Evolutionary conservation across 2,329 filamentous ascomycete genomes (phyloP), one percentile per base, ranked within the genome.

Genomic region (Trichoderma arundinaceum): DNA sequence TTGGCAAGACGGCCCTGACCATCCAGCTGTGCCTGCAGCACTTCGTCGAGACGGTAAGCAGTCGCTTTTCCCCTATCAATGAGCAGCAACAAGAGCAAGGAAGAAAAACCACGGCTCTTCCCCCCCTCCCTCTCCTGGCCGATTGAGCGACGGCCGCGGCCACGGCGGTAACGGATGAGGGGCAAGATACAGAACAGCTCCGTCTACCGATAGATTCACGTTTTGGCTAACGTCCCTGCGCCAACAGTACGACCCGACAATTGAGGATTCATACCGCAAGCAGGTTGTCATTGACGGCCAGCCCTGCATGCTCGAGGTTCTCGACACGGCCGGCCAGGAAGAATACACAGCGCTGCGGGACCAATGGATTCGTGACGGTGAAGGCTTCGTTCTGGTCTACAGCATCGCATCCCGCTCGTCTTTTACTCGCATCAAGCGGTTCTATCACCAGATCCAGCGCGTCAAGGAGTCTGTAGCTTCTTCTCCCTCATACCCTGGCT

Each of bases 21-120:
- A 97, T 97, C 76, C 93, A 99, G 88, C 85, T 99, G 74, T 98
- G 95, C 79, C 82, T 98, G 75, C 96, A 98, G 80, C 95, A 99
- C 80, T 99, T 99, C 78, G 94, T 98, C 74, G 94, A 98, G 82
- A 97, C 93, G 68, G 87, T 89, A 81, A 80, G 86, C 48, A 52
- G 41, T 33, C 58, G 15, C 35, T 38, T 35, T 43, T 41, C 7
- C 8, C 12, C 13, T 15, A 43, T 39, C 9, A 28, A 28, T 28
- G 22, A 28, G 22, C 22, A 28, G 22, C 33, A 13, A 46, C 32
- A 12, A 19, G 41, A 38, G 6, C 9, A 19, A 39, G 15, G 6
- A 13, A 41, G 35, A 46, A 46, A 22, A 15, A 48, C 22, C 46
- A 28, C 17, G 33, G 54, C 54, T 49, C 39, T 22, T 33, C 51